phyloP scores from a whole-genome alignment of 2,329 filamentous ascomycete genomes.

The Botrytis elliptica region DNA sequence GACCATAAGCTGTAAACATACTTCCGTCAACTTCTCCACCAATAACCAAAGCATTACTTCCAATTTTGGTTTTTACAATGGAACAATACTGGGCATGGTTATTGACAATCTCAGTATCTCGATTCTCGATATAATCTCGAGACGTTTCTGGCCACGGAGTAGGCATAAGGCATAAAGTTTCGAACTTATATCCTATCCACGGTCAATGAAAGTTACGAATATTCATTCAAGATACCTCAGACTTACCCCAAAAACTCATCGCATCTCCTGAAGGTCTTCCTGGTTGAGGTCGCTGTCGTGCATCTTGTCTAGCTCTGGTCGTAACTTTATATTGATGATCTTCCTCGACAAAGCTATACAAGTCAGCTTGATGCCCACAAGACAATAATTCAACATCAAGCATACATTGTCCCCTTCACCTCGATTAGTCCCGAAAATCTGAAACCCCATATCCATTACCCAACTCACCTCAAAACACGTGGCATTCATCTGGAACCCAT shows the following conservation, averaged over 20 bases:
- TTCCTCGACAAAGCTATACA: slow-evolving; percentile 83
- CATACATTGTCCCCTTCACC: slow-evolving; percentile 55
- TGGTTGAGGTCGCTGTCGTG: slow-evolving; percentile 46
- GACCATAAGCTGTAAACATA: slow-evolving; percentile 40
- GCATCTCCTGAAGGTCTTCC: slow-evolving; percentile 66
- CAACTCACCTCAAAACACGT: slow-evolving; percentile 77
- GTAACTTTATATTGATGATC: slow-evolving; percentile 72
- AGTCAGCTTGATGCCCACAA: slow-evolving; percentile 25
- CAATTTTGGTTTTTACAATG: slow-evolving; percentile 84
- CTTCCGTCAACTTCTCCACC: slow-evolving; percentile 93
- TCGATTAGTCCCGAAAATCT: slow-evolving; percentile 25
- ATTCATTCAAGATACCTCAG: background rate
- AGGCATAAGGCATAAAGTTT: slow-evolving; percentile 76
- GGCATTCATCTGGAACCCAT: slow-evolving; percentile 96
- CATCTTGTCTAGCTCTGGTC: slow-evolving; percentile 57
- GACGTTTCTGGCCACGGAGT: slow-evolving; percentile 69
- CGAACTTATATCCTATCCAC: slow-evolving; percentile 85
- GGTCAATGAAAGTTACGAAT: slow-evolving; percentile 15
- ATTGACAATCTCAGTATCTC: slow-evolving; percentile 70
- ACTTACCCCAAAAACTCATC: slow-evolving; percentile 87
- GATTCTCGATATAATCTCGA: slow-evolving; percentile 74
- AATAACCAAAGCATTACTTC: slow-evolving; percentile 70
- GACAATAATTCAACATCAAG: background rate
- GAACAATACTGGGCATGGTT: slow-evolving; percentile 97
- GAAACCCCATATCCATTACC: background rate